Evolutionary conservation across 1,139 yeast genomes (phyloP).

Genomic region (Kurtzmaniella quercitrusa): DNA sequence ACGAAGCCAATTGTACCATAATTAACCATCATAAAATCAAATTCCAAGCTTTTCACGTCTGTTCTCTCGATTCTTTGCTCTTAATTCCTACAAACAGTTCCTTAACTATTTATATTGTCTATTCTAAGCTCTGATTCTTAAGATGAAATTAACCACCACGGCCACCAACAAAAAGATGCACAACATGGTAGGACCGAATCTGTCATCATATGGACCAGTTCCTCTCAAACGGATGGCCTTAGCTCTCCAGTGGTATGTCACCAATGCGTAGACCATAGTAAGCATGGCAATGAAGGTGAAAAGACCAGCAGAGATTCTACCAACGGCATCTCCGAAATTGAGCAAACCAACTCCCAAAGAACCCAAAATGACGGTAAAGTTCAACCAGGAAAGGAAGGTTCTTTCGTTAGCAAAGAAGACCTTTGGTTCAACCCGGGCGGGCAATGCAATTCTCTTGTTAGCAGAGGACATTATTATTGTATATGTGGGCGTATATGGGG

Average conservation of each 20-base stretch:
- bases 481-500: background rate
- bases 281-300: conserved; percentile 96
- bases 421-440: conserved; percentile 97
- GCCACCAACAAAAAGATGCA: conserved; percentile 91
- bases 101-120: background rate
- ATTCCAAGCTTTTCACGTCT: no score
- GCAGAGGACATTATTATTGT: conserved; percentile 19
- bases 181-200: conserved; percentile 98
- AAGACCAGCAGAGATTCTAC: conserved; percentile 88
- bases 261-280: conserved; percentile 91
- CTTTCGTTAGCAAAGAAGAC: conserved; percentile 98
- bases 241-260: conserved; percentile 99
- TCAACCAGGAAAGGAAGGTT: conserved; percentile 96
- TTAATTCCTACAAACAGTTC: background rate
- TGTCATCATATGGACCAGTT: conserved; percentile 95
- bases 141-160: conserved; percentile 83
- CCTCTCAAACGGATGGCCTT: conserved; percentile 97
- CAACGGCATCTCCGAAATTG: conserved; percentile 92
- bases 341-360: conserved; percentile 93
- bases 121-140: conserved; percentile 62
- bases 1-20: no score
- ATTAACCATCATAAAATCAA: no score
- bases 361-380: conserved; percentile 95
- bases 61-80: no score
- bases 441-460: conserved; percentile 86